Percentiles rank a stretch among this genome's conserved stretches.
Conservation (phyloP, 345 rosid genomes). For the Syzygium grande region DNA sequence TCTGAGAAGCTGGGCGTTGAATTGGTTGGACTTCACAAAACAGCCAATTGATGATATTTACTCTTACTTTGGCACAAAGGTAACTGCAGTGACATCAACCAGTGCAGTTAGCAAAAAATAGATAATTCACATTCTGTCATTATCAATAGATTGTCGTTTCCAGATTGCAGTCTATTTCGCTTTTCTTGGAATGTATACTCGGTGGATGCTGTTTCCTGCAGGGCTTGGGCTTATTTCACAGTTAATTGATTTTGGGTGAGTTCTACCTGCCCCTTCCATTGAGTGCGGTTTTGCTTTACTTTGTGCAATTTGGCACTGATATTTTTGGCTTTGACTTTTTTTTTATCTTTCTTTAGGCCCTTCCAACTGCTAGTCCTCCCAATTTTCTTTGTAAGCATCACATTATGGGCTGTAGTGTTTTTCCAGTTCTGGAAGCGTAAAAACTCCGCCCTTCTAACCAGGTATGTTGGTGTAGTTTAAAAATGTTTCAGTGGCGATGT, state of each 20-base stretch:
- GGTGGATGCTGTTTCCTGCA: conserved; percentile 85
- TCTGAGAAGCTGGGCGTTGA: conserved; percentile 67
- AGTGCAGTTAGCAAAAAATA: background rate
- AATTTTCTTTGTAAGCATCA: conserved; percentile 51
- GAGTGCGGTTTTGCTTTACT: background rate
- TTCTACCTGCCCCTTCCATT: background rate
- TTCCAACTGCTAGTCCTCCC: conserved; percentile 74
- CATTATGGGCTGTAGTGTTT: conserved; percentile 82
- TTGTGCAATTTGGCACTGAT: background rate
- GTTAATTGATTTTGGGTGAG: conserved; percentile 72
- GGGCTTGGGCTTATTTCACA: conserved; percentile 48
- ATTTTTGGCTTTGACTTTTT: background rate
- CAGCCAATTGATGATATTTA: conserved; percentile 86
- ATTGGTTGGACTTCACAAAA: conserved; percentile 60
- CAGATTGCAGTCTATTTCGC: conserved; percentile 87
- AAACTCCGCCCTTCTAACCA: conserved; percentile 66
- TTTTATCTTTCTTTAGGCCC: conserved; percentile 32
- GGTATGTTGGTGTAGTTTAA: conserved; percentile 20
- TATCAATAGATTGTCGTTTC: background rate
- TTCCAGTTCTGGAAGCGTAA: conserved; percentile 98
- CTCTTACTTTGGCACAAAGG: conserved; percentile 84
- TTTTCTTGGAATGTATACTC: conserved; percentile 84
- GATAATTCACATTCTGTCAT: background rate
- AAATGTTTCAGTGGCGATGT: background rate
- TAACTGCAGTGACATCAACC: conserved; percentile 4